Conservation (phyloP, 345 rosid genomes). For the Psidium friedrichsthalianum region DNA sequence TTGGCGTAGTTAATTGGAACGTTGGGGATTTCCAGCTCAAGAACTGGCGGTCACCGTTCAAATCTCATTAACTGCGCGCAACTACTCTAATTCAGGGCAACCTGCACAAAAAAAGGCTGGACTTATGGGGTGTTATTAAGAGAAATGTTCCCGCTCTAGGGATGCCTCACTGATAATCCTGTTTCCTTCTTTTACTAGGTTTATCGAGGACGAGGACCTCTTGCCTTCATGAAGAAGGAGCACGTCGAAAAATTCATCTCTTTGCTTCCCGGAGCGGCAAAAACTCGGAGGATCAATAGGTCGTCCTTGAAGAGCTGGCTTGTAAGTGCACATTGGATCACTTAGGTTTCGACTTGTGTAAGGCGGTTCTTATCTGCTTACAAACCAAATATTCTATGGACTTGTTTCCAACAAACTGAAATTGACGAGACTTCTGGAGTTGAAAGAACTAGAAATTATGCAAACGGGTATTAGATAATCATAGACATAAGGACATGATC, state of each 20-base stretch:
- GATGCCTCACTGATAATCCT: neutral
- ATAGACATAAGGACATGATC: neutral
- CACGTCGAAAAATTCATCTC: constrained; percentile 32
- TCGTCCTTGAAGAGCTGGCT: constrained; percentile 40
- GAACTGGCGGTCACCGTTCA: neutral
- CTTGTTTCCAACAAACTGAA: neutral
- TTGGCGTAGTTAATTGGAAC: neutral
- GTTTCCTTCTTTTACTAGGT: constrained; percentile 7
- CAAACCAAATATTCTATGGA: neutral
- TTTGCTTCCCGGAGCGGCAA: constrained; percentile 30
- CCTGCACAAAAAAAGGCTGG: neutral
- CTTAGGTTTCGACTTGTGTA: neutral
- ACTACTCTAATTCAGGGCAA: neutral
- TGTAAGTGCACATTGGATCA: neutral
- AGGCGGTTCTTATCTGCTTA: neutral
- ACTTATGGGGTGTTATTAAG: neutral
- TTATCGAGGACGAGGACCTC: constrained; percentile 51
- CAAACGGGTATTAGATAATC: too few relatives aligned
- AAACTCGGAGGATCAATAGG: constrained; percentile 37
- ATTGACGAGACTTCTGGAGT: neutral
- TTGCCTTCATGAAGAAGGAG: constrained; percentile 37
- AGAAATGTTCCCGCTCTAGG: neutral
- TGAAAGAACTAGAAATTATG: neutral
- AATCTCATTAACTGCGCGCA: neutral
- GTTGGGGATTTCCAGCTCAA: neutral